Base-by-base conservation (phyloP, 192 early-diverging fungal species). In the Coemansia sp. region DNA sequence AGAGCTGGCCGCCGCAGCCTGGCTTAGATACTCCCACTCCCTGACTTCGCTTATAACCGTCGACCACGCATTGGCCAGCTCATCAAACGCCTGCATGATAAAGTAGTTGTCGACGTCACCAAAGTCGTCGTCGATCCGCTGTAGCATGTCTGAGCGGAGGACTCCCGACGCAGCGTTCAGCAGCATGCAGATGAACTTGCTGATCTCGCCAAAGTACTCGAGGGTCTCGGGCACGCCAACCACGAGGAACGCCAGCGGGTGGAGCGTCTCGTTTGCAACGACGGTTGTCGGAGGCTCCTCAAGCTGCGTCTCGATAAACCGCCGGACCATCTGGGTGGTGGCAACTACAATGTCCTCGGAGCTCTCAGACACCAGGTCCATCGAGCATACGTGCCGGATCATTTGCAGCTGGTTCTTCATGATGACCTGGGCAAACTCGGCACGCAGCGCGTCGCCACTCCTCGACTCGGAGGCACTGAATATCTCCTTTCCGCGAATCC, bases 61-160 rank as follows among this genome's bases (percentile, higher is more conserved):
- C 2, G 68, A 60, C 68, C 68, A 72, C 18, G 68, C 68, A 37
- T 33, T 72, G 36, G 62, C 68, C 33, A 72, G 62, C 31, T 72
- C 68, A 30, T 72, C 68, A 21, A 72, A 72, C n/a, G 68, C 68
- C 54, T 72, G 68, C 68, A 72, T 72, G 4, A 72, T 58, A 72
- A 72, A 72, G 29, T 72, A 72, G 37, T 65, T 65, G 53, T 72
- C 68, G 11, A 72, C 47, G n/a, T 72, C 68, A 14, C 68, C 62
- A 53, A 65, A 72, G 14, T 72, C 68, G 20, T 72, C 68, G 29
- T 65, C 61, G 9, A 72, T 51, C 29, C 50, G 43, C 11, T 61
- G 52, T 9, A 51, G 33, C 14, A 33, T 38, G 28, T 65, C 68
- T 1, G 68, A 57, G 16, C 47, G 54, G n/a, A 72, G 40, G 13